phyloP scores from a whole-genome alignment of 1,139 yeast species.

The Kodamaea sp. region DNA sequence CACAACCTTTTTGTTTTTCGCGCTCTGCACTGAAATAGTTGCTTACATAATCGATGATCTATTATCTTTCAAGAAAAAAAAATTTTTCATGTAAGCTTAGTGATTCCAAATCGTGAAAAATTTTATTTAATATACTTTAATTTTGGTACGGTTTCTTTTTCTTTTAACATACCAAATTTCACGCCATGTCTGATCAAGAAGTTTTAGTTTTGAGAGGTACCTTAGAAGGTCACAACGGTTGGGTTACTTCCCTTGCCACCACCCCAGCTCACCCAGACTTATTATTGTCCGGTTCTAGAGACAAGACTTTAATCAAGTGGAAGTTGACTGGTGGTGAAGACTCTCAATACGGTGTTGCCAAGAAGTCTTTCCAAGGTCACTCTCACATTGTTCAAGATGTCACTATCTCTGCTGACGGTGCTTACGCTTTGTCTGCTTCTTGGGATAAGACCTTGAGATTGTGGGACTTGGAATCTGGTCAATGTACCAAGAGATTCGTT shows the following conservation, averaged over 20 bases:
- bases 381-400: constrained; percentile 98
- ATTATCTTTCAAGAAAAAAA: not conserved
- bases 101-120: constrained; percentile 4
- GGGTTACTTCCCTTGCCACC: constrained; percentile 99
- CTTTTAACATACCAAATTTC: constrained; percentile 1
- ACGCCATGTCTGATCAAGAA: constrained; percentile 68
- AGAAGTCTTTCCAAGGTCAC: constrained; percentile 97
- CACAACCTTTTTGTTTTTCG: too few relatives aligned
- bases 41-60: not conserved
- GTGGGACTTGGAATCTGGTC: constrained; percentile 97
- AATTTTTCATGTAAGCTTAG: constrained; percentile 1
- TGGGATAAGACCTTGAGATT: constrained; percentile 99
- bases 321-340: constrained; percentile 94
- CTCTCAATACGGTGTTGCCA: constrained; percentile 96
- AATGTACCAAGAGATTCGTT: constrained; percentile 90
- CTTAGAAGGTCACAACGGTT: constrained; percentile 82
- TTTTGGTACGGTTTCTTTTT: constrained; percentile 1
- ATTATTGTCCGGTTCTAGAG: constrained; percentile 98
- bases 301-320: constrained; percentile 98
- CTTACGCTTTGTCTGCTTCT: constrained; percentile 97
- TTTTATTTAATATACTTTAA: constrained; percentile 1
- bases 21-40: constrained; percentile 8
- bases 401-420: constrained; percentile 97
- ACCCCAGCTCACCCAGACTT: constrained; percentile 98
- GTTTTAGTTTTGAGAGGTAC: constrained; percentile 99